These are phyloP conservation scores for Colletotrichum cordylinicola DNA, from an alignment of 2,329 filamentous ascomycete species.

Conservation along the genomic window DNA sequence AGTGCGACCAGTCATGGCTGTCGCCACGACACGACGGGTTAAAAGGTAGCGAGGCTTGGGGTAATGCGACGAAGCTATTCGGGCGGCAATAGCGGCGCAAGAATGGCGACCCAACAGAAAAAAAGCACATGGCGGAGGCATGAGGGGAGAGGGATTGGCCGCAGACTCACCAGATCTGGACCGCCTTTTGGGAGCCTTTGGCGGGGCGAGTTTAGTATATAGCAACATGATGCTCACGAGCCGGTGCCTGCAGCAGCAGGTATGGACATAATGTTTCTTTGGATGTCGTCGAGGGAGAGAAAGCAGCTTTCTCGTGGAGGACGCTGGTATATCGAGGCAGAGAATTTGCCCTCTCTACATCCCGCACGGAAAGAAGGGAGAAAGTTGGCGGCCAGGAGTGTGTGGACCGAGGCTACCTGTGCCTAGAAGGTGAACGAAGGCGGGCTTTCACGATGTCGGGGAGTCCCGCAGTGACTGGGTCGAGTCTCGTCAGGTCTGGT, in stretches of 20 bases:
- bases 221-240: conserved; percentile 53
- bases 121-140: neutral
- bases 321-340: neutral
- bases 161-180: conserved; percentile 61
- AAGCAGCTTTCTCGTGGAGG: neutral
- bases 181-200: conserved; percentile 64
- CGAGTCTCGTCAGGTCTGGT: neutral
- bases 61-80: conserved; percentile 7
- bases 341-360: conserved; percentile 17
- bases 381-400: neutral
- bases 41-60: neutral
- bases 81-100: conserved; percentile 7
- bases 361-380: conserved; percentile 4
- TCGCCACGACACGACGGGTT: neutral
- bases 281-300: neutral
- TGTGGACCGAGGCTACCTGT: conserved; percentile 19
- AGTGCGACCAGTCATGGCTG: neutral
- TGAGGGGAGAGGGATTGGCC: neutral
- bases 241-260: conserved; percentile 11
- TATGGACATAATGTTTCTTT: conserved; percentile 15
- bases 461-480: neutral
- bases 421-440: conserved; percentile 14
- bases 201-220: conserved; percentile 61
- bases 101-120: neutral
- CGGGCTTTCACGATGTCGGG: conserved; percentile 20